Conservation (phyloP, 768 basidiomycete genomes). For the Pleurotus salmoneostramineus region DNA sequence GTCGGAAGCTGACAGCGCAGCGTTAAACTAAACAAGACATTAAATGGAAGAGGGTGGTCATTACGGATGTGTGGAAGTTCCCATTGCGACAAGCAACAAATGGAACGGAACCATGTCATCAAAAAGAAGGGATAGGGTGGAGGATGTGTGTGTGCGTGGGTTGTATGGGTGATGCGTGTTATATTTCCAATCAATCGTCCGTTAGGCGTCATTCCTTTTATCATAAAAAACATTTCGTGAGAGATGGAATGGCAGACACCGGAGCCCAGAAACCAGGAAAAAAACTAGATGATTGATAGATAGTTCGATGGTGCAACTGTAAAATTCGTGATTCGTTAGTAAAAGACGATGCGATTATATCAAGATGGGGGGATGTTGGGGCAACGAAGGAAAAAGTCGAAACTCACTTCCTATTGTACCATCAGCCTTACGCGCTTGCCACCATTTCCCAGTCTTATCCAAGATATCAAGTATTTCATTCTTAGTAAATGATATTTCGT, state of each 20-base stretch:
- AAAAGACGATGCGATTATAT: background rate
- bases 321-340: constrained; percentile 12
- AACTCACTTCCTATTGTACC: constrained; percentile 64
- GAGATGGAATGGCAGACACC: background rate
- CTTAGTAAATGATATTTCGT: constrained; percentile 91
- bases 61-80: background rate
- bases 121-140: background rate
- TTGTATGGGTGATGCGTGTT: no score
- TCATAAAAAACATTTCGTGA: constrained; percentile 12
- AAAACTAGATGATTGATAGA: constrained; percentile 65
- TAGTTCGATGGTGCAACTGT: constrained; percentile 85
- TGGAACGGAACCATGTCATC: background rate
- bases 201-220: constrained; percentile 3
- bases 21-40: background rate
- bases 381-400: background rate
- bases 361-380: no score
- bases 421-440: constrained; percentile 13
- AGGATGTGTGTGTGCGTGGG: background rate
- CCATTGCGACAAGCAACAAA: background rate
- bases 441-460: constrained; percentile 15
- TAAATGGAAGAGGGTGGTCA: background rate
- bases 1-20: background rate
- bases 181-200: background rate
- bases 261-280: constrained; percentile 10
- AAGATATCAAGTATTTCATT: constrained; percentile 16